phyloP scores from a whole-genome alignment of 2,329 filamentous ascomycete species.

The Pestalotiopsis sp. region DNA sequence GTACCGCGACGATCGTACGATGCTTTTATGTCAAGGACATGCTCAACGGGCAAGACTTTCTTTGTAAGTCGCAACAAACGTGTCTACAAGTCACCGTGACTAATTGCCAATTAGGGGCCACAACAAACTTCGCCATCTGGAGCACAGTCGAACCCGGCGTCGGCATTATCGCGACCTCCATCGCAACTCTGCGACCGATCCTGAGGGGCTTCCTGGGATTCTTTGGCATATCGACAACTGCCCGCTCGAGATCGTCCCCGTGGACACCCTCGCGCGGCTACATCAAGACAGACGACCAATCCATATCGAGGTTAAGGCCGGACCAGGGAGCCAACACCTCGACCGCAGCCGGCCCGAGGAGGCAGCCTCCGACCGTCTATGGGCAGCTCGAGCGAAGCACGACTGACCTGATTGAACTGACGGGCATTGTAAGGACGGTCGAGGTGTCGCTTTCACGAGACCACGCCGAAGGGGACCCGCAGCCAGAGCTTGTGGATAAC shows the following conservation, averaged over 20 bases:
- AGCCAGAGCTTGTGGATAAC: not conserved
- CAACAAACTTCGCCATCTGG: slow-evolving; percentile 10
- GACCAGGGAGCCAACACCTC: not conserved
- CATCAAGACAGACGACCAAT: slow-evolving; percentile 3
- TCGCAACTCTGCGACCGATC: slow-evolving; percentile 2
- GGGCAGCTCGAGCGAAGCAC: not conserved
- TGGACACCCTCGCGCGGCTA: slow-evolving; percentile 2
- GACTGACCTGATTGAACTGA: not conserved
- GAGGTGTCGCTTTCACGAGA: slow-evolving; percentile 4
- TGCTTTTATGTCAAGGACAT: not conserved
- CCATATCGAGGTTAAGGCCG: slow-evolving; percentile 1
- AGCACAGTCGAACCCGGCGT: slow-evolving; percentile 8
- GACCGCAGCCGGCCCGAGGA: not conserved
- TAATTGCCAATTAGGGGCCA: not conserved
- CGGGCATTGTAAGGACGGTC: slow-evolving; percentile 1
- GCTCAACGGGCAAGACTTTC: slow-evolving; percentile 11
- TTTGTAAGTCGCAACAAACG: slow-evolving; percentile 1
- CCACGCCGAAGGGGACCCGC: not conserved
- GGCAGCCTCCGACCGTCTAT: not conserved
- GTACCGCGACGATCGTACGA: slow-evolving; percentile 8
- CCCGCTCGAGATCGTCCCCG: not conserved
- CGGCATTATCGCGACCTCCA: slow-evolving; percentile 4
- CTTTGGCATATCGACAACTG: not conserved
- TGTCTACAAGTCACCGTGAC: not conserved
- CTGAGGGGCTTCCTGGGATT: not conserved